Conservation (phyloP, 768 basidiomycete genomes). For the Suillus ampliporus region DNA sequence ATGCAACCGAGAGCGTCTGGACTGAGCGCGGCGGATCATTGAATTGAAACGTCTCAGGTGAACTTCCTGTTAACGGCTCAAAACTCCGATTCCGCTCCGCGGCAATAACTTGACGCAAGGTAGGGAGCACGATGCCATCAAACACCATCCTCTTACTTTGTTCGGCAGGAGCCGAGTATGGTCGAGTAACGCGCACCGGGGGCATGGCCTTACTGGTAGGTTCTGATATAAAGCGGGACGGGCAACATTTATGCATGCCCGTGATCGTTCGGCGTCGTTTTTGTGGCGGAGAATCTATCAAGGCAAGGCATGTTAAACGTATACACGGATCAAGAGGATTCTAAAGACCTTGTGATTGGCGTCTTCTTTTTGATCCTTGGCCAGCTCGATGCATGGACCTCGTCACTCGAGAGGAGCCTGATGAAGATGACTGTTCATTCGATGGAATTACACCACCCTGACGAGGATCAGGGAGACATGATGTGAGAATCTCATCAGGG, state of each 20-base stretch:
- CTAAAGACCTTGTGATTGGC: background rate
- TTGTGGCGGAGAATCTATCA: slow-evolving; percentile 22
- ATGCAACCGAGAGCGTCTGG: slow-evolving; percentile 11
- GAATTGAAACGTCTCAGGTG: background rate
- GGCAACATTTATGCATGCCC: slow-evolving; percentile 15
- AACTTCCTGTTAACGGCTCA: background rate
- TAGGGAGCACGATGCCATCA: slow-evolving; percentile 38
- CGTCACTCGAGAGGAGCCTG: background rate
- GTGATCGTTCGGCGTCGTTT: slow-evolving; percentile 28
- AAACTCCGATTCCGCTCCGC: slow-evolving; percentile 11
- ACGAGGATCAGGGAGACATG: background rate
- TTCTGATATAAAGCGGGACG: slow-evolving; percentile 34
- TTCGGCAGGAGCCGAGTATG: slow-evolving; percentile 28
- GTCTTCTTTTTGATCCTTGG: background rate
- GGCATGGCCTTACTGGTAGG: slow-evolving; percentile 32
- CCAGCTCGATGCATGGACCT: background rate
- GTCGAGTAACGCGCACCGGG: slow-evolving; percentile 22
- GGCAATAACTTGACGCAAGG: slow-evolving; percentile 23
- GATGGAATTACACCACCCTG: background rate
- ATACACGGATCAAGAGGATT: slow-evolving; percentile 15
- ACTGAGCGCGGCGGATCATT: slow-evolving; percentile 6
- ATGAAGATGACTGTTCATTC: background rate
- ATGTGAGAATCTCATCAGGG: background rate
- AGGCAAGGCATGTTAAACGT: background rate
- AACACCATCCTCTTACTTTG: slow-evolving; percentile 26